phyloP scores from a whole-genome alignment of 805 yeast genomes.

The Metschnikowia similis region DNA sequence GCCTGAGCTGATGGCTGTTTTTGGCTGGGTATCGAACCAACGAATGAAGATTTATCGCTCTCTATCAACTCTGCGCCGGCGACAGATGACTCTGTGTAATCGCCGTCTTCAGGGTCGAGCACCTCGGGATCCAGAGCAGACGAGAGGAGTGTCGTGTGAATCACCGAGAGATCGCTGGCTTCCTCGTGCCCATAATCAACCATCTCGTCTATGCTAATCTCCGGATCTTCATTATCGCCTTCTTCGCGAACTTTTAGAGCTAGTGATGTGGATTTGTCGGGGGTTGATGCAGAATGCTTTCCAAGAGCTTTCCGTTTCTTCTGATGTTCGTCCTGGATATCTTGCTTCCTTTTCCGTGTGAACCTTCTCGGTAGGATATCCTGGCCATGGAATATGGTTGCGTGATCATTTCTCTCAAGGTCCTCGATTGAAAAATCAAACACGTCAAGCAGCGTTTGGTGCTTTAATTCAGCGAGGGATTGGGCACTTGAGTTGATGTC shows the following conservation, averaged over 20 bases:
- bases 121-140: neutral
- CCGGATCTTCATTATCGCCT: neutral
- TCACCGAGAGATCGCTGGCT: neutral
- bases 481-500: neutral
- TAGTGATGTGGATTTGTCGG: constrained; percentile 4
- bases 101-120: constrained; percentile 6
- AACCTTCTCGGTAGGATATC: constrained; percentile 6
- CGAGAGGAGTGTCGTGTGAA: neutral
- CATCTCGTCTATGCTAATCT: neutral
- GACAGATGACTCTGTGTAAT: constrained; percentile 4
- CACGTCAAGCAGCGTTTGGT: constrained; percentile 6
- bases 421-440: constrained; percentile 18
- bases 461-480: neutral
- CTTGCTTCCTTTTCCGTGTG: constrained; percentile 6
- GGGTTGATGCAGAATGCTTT: neutral
- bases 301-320: neutral
- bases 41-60: neutral
- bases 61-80: neutral
- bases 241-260: constrained; percentile 4
- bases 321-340: neutral
- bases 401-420: constrained; percentile 8
- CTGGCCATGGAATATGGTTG: constrained; percentile 9
- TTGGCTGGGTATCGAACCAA: neutral
- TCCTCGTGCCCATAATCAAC: neutral
- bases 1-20: neutral